Evolutionary conservation across 1,284 basidiomycete species (phyloP), one percentile per base, ranked within the genome.

Genomic region (Sanguinoderma infundibulare): DNA sequence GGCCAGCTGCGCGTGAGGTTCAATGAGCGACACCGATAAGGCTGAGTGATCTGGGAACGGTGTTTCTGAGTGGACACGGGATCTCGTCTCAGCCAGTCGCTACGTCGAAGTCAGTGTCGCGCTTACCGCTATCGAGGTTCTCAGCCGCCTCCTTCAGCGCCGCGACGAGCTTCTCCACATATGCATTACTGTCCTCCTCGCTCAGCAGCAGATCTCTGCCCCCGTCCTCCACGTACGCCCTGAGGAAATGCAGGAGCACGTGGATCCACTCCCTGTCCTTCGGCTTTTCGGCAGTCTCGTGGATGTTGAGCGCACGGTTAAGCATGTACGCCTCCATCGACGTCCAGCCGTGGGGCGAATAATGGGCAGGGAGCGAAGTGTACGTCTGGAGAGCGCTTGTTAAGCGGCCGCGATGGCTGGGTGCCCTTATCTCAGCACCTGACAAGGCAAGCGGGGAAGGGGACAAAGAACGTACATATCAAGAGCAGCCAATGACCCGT

Each of bases 401-500:
- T 38, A 89, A 76, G 9, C 86, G 85, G 38, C 82, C 83, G 46
- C 92, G 89, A 73, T 89, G 84, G 17, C 91, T 95, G 70, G 22
- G 36, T 6, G 36, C 65, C n/a, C n/a, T n/a, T n/a, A 39, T 54
- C 26, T 24, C 46, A 51, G 24, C 24, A 34, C 6, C n/a, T 32
- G 46, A 12, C 36, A 14, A n/a, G 17, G 10, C 8, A 24, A 3
- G n/a, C 6, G 6, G n/a, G 20, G 1, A 10, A 34, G 32, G 20
- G 20, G 28, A 14, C 28, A 28, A 22, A n/a, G 14, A 22, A 79
- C 91, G 68, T 78, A 96, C 94, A 91, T 75, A 68, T 98, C 93
- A 22, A 98, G 83, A 8, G 91, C 91, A 0, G 95, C 96, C 3
- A 98, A 80, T 69, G 85, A 88, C 1, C 90, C 91, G 69, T 95